These are phyloP conservation scores for Aspergillus campestris DNA, from an alignment of 495 filamentous ascomycete genomes.

Conservation along the genomic window DNA sequence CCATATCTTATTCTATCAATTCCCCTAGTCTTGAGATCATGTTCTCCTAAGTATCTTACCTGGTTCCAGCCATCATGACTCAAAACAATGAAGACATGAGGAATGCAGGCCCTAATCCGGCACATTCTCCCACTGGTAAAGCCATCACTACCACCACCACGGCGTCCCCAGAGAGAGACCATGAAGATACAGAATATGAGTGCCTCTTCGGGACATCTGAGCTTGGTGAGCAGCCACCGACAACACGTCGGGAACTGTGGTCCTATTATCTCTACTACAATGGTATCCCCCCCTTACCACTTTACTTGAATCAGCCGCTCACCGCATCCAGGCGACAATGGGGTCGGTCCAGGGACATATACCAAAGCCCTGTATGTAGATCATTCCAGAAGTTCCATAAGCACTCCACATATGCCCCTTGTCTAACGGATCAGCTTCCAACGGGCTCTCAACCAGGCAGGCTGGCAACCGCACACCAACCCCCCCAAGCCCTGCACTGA, in stretches of 20 bases:
- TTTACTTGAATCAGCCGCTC: background rate
- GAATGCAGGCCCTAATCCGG: too few species aligned
- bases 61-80: too few species aligned
- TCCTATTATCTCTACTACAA: conserved; percentile 44
- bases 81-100: too few species aligned
- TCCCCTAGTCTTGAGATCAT: too few species aligned
- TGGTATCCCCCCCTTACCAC: conserved; percentile 10
- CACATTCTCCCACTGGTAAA: too few species aligned
- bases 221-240: conserved; percentile 35
- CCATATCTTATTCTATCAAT: too few species aligned
- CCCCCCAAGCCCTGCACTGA: conserved; percentile 32
- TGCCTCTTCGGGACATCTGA: conserved; percentile 33
- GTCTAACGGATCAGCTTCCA: conserved; percentile 27
- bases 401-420: background rate
- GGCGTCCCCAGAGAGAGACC: too few species aligned
- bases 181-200: conserved; percentile 19
- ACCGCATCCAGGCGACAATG: conserved; percentile 31
- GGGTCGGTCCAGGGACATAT: conserved; percentile 40
- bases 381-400: too few species aligned
- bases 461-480: conserved; percentile 34
- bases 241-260: conserved; percentile 40
- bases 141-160: too few species aligned
- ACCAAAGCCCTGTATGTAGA: conserved; percentile 33
- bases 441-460: conserved; percentile 36
- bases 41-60: too few species aligned